phyloP scores from a whole-genome alignment of 2,329 filamentous ascomycete species.

The Cladorrhinum sp. region DNA sequence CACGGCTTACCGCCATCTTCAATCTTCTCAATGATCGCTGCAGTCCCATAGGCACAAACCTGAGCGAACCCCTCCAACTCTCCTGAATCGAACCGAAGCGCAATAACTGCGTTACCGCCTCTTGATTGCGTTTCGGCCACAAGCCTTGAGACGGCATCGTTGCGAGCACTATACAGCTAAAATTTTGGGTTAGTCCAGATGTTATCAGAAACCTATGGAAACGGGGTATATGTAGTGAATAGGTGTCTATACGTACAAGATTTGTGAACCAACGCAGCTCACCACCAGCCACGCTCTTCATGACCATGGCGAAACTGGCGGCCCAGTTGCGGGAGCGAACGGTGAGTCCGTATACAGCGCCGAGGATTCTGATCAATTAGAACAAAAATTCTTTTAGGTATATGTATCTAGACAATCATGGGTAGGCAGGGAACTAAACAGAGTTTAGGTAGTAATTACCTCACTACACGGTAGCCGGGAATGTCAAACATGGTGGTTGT shows the following conservation, averaged over 20 bases:
- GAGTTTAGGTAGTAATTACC: too few relatives aligned
- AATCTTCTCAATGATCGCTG: slow-evolving; percentile 55
- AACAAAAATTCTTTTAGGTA: too few relatives aligned
- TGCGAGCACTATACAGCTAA: slow-evolving; percentile 54
- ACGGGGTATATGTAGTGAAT: too few relatives aligned
- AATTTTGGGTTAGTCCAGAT: too few relatives aligned
- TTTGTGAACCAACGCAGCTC: slow-evolving; percentile 59
- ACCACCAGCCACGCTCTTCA: slow-evolving; percentile 57
- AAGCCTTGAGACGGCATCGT: slow-evolving; percentile 54
- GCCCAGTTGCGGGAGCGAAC: slow-evolving; percentile 54
- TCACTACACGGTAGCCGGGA: slow-evolving; percentile 56
- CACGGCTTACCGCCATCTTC: too few relatives aligned
- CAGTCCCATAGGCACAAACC: slow-evolving; percentile 59
- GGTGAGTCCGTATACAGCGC: slow-evolving; percentile 46
- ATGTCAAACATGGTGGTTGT: slow-evolving; percentile 63
- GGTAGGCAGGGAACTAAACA: too few relatives aligned
- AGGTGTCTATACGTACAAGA: too few relatives aligned
- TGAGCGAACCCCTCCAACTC: slow-evolving; percentile 56
- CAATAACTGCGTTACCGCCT: slow-evolving; percentile 59
- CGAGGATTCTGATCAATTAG: too few relatives aligned
- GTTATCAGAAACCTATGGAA: too few relatives aligned
- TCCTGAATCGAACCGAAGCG: slow-evolving; percentile 55
- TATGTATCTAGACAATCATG: too few relatives aligned
- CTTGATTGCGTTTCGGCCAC: slow-evolving; percentile 55
- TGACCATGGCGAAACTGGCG: slow-evolving; percentile 52